A percentile compares a stretch with the other conserved stretches of the same genome.
Evolutionary conservation across 805 yeast genomes (phyloP).

Genomic region (Wickerhamiella nectarea): DNA sequence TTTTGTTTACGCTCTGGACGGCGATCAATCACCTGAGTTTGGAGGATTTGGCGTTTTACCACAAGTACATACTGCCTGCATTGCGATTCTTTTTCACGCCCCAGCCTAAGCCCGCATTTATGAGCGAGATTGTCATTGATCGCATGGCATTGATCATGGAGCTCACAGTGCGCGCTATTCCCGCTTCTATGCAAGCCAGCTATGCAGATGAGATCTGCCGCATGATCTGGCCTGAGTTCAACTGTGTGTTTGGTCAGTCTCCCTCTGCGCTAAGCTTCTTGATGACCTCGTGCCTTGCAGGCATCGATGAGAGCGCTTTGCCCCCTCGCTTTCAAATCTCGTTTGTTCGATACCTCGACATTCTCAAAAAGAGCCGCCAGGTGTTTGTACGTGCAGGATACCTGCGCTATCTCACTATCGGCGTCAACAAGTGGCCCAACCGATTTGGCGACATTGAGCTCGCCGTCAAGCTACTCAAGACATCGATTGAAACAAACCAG

Average conservation of each 20-base stretch:
- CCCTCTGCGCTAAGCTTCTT: slow-evolving; percentile 7
- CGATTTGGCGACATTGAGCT: slow-evolving; percentile 8
- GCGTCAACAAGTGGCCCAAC: slow-evolving; percentile 43
- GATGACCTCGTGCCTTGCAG: slow-evolving; percentile 9
- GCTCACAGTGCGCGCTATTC: slow-evolving; percentile 17
- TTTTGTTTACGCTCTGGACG: slow-evolving; percentile 22
- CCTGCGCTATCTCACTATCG: slow-evolving; percentile 40
- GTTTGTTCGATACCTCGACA: slow-evolving; percentile 14
- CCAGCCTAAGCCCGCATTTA: background rate
- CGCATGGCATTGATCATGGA: slow-evolving; percentile 18
- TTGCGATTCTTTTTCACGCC: slow-evolving; percentile 2
- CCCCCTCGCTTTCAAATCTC: slow-evolving; percentile 9
- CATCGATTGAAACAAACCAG: slow-evolving; percentile 15
- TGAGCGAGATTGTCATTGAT: slow-evolving; percentile 13
- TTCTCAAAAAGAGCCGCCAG: slow-evolving; percentile 18
- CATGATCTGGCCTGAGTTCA: slow-evolving; percentile 11
- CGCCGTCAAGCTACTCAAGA: slow-evolving; percentile 7
- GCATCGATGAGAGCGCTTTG: slow-evolving; percentile 11
- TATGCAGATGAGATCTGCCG: slow-evolving; percentile 12
- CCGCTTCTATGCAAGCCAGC: slow-evolving; percentile 11
- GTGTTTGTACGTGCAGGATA: slow-evolving; percentile 37
- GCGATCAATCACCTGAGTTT: slow-evolving; percentile 15
- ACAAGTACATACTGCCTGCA: slow-evolving; percentile 7
- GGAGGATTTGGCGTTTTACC: slow-evolving; percentile 17
- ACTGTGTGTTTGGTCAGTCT: slow-evolving; percentile 6